These are phyloP conservation scores for Talaromyces stipitatus DNA, from an alignment of 495 filamentous ascomycete species.

Conservation along the genomic window DNA sequence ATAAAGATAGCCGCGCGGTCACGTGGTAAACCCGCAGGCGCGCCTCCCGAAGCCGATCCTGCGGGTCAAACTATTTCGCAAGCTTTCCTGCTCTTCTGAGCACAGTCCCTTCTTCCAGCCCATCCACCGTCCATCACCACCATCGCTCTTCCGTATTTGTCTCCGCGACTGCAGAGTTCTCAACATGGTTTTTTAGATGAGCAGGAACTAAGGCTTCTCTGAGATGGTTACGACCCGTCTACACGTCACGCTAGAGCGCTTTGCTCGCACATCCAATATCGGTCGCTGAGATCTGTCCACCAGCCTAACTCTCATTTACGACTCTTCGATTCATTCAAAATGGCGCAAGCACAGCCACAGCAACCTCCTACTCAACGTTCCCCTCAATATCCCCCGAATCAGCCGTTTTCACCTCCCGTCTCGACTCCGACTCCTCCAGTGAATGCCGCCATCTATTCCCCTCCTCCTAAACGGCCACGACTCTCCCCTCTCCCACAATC, in stretches of 20 bases:
- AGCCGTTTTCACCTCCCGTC: constrained; percentile 48
- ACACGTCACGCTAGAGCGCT: constrained; percentile 35
- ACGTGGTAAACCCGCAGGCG: constrained; percentile 5
- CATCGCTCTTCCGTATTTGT: not conserved
- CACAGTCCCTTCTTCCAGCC: not conserved
- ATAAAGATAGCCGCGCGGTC: constrained; percentile 4
- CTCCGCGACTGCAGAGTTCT: constrained; percentile 1
- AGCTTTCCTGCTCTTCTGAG: not conserved
- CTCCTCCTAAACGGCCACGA: constrained; percentile 59
- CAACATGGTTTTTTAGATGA: not conserved
- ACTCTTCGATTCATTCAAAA: constrained; percentile 24
- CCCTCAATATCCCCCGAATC: constrained; percentile 39
- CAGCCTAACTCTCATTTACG: not conserved
- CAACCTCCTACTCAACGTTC: constrained; percentile 45
- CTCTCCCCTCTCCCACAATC: constrained; percentile 58
- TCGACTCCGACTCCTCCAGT: constrained; percentile 40
- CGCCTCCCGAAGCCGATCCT: constrained; percentile 4
- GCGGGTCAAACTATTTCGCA: not conserved
- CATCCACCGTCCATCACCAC: not conserved
- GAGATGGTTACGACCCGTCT: constrained; percentile 39
- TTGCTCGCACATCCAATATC: constrained; percentile 22
- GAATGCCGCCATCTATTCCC: constrained; percentile 31
- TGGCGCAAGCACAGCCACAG: constrained; percentile 60
- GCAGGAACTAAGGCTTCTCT: constrained; percentile 11
- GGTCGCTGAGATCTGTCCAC: constrained; percentile 3